These are phyloP conservation scores for Coemansia sp. DNA, from an alignment of 192 early-diverging fungal genomes.

Conservation along the genomic window DNA sequence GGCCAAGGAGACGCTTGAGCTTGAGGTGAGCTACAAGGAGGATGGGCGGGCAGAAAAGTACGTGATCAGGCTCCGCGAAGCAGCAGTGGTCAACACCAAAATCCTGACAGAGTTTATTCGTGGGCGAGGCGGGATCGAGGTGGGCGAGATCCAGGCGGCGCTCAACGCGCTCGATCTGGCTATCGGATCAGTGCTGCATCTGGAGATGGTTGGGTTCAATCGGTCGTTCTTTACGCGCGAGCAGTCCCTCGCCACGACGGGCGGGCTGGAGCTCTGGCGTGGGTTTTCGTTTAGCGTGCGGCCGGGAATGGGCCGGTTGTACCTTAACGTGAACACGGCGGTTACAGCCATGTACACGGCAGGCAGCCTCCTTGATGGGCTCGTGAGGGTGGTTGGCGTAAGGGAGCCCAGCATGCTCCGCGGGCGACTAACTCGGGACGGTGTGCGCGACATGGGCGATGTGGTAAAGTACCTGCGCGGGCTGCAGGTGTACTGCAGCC, in stretches of 20 bases:
- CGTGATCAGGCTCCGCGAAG: constrained; percentile 56
- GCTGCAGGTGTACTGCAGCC: constrained; percentile 57
- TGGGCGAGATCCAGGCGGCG: constrained; percentile 41
- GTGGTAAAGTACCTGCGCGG: constrained; percentile 47
- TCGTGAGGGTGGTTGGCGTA: constrained; percentile 63
- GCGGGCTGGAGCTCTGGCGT: constrained; percentile 88
- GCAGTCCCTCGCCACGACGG: constrained; percentile 49
- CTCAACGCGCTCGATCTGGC: constrained; percentile 78
- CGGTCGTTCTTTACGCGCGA: constrained; percentile 90
- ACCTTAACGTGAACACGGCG: constrained; percentile 71
- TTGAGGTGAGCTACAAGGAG: constrained; percentile 53
- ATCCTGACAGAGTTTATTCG: constrained; percentile 26
- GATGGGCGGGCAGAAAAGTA: constrained; percentile 56
- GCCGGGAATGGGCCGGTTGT: constrained; percentile 67
- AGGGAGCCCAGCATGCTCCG: constrained; percentile 50
- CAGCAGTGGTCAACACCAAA: constrained; percentile 59
- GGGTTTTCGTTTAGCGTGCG: constrained; percentile 90
- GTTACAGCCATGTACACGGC: constrained; percentile 67
- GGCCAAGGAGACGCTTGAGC: constrained; percentile 56
- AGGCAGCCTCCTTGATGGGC: constrained; percentile 71
- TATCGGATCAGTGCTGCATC: constrained; percentile 75
- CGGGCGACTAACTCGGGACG: constrained; percentile 4
- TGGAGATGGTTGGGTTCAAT: constrained; percentile 73
- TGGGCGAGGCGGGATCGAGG: constrained; percentile 6
- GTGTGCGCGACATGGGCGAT: constrained; percentile 12